Evolutionary conservation across 2,329 filamentous ascomycete genomes (phyloP).

Genomic region (Myriosclerotinia curreyana): DNA sequence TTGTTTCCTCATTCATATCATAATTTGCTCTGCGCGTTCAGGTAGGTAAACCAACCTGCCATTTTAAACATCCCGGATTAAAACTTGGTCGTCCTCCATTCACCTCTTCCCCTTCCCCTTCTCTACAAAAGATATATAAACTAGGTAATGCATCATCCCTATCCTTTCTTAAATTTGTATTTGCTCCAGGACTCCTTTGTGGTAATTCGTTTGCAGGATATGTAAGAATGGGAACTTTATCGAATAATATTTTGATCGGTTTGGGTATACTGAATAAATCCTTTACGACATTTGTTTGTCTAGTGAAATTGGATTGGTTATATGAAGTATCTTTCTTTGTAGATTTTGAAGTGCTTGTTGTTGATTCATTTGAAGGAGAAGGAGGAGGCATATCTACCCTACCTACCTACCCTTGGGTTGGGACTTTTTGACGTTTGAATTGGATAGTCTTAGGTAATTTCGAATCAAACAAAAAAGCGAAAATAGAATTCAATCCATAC

Average conservation of each 20-base stretch:
- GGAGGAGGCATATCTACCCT: too few relatives aligned
- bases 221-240: conserved; percentile 73
- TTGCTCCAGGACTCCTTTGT: conserved; percentile 50
- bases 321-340: conserved; percentile 12
- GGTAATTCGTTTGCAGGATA: conserved; percentile 76
- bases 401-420: background rate
- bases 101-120: conserved; percentile 54
- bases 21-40: background rate
- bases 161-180: background rate
- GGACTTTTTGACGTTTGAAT: background rate
- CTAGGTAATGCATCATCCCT: conserved; percentile 43
- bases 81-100: conserved; percentile 66
- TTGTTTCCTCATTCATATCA: background rate
- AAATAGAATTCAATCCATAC: too few relatives aligned
- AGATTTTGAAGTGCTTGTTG: background rate
- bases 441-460: background rate
- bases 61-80: conserved; percentile 92
- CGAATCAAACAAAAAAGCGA: too few relatives aligned
- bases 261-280: conserved; percentile 53
- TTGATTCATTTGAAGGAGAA: conserved; percentile 11
- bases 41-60: conserved; percentile 66
- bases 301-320: conserved; percentile 26
- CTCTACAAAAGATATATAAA: conserved; percentile 76
- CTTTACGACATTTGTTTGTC: conserved; percentile 26
- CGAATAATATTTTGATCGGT: conserved; percentile 79